Percentiles rank a stretch among this genome's conserved stretches.
Evolutionary conservation across 768 basidiomycete species (phyloP).

Genomic region (Podaxis sp.): DNA sequence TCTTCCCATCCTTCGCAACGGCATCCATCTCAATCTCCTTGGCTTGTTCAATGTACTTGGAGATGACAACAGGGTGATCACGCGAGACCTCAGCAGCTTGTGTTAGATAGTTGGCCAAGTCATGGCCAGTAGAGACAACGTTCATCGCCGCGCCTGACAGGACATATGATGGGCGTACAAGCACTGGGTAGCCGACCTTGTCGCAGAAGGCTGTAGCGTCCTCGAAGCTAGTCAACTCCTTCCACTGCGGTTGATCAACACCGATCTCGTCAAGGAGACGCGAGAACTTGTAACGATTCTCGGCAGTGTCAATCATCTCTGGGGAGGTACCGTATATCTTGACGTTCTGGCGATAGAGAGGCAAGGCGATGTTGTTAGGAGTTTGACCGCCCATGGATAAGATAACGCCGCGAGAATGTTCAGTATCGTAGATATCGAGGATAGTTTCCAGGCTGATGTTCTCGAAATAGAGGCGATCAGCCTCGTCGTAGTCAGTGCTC

Average conservation of each 20-base stretch:
- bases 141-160: conserved; percentile 99
- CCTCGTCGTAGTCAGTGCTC: conserved; percentile 98
- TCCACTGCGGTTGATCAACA: conserved; percentile 98
- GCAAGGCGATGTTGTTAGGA: conserved; percentile 97
- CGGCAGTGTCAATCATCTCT: conserved; percentile 99
- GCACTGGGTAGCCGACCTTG: conserved; percentile 91
- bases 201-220: conserved; percentile 90
- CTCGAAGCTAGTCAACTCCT: conserved; percentile 89
- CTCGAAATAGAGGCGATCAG: conserved; percentile 97
- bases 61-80: conserved; percentile 91
- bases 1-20: conserved; percentile 93
- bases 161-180: conserved; percentile 97
- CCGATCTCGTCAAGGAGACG: conserved; percentile 95
- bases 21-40: conserved; percentile 99
- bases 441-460: conserved; percentile 97
- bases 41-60: conserved; percentile 98
- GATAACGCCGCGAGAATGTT: conserved; percentile 88
- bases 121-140: conserved; percentile 91
- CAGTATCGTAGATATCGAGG: conserved; percentile 93
- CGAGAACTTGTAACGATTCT: conserved; percentile 99
- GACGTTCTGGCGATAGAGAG: conserved; percentile 94
- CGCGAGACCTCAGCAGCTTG: conserved; percentile 94
- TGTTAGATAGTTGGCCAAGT: conserved; percentile 87
- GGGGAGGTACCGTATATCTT: conserved; percentile 98
- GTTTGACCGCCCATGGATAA: conserved; percentile 98